These are phyloP conservation scores for Acanthamoeba castellanii DNA, from an alignment of 208 protist genomes.

Conservation along the genomic window DNA sequence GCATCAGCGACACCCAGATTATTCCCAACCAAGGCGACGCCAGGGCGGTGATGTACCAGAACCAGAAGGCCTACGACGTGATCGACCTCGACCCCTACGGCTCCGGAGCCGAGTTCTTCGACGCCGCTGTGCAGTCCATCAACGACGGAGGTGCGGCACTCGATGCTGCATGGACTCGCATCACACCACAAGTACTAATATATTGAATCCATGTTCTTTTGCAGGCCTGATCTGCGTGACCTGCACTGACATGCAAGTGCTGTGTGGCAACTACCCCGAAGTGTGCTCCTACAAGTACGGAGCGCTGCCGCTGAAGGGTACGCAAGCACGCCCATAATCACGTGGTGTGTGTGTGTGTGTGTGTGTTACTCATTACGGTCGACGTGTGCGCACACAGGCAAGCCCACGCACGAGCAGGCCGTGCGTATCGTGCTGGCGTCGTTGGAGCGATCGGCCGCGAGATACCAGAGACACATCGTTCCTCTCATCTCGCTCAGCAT, in stretches of 20 bases:
- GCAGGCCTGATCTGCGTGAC: slow-evolving; percentile 97
- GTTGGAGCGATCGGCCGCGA: slow-evolving; percentile 94
- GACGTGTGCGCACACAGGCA: not conserved
- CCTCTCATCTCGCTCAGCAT: slow-evolving; percentile 97
- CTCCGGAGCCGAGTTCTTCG: slow-evolving; percentile 97
- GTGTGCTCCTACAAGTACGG: slow-evolving; percentile 98
- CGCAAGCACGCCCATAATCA: not conserved
- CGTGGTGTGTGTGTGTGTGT: not conserved
- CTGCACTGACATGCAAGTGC: slow-evolving; percentile 98
- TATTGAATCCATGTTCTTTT: not conserved
- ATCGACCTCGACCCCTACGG: slow-evolving; percentile 99
- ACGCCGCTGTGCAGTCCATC: slow-evolving; percentile 96
- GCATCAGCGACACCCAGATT: slow-evolving; percentile 89
- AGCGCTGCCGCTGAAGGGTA: slow-evolving; percentile 92
- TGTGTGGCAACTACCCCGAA: slow-evolving; percentile 97
- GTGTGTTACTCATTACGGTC: not conserved
- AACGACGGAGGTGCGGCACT: slow-evolving; percentile 93
- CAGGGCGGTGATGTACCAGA: slow-evolving; percentile 91
- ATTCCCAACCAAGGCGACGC: slow-evolving; percentile 95
- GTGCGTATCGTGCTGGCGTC: slow-evolving; percentile 96
- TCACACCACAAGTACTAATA: not conserved
- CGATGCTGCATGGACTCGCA: not conserved
- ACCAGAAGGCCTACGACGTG: slow-evolving; percentile 94
- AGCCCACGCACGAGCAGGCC: slow-evolving; percentile 94
- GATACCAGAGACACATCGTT: slow-evolving; percentile 96